phyloP scores from a whole-genome alignment of 2,329 filamentous ascomycete species.

The Arthrinium puccinioides region DNA sequence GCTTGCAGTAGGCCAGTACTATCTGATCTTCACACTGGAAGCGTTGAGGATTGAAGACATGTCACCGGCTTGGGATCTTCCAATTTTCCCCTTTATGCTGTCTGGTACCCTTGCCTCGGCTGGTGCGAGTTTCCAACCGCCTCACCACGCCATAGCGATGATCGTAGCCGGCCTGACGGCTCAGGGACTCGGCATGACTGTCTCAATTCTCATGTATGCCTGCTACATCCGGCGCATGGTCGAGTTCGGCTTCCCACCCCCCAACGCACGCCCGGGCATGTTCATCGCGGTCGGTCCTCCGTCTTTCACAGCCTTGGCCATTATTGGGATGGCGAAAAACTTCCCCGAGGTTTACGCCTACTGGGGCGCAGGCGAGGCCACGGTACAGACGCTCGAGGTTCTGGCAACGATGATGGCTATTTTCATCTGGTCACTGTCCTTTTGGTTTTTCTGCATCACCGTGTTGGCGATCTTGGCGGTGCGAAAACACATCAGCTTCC shows the following conservation, averaged over 20 bases:
- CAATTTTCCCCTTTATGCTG: constrained; percentile 27
- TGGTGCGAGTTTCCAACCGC: constrained; percentile 22
- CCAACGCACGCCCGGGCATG: constrained; percentile 30
- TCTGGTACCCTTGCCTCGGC: constrained; percentile 27
- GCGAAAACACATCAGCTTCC: constrained; percentile 24
- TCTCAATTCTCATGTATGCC: constrained; percentile 35
- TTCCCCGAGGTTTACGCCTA: constrained; percentile 15
- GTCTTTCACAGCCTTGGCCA: constrained; percentile 33
- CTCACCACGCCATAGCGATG: constrained; percentile 27
- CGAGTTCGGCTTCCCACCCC: constrained; percentile 31
- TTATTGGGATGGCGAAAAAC: constrained; percentile 36
- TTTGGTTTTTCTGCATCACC: constrained; percentile 40
- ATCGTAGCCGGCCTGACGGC: constrained; percentile 33
- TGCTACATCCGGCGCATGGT: constrained; percentile 34
- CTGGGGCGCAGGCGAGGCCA: constrained; percentile 18
- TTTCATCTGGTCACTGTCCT: constrained; percentile 39
- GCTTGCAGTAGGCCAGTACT: constrained; percentile 29
- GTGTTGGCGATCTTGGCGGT: constrained; percentile 19
- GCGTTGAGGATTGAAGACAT: constrained; percentile 28
- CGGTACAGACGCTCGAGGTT: constrained; percentile 25
- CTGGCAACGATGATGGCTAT: constrained; percentile 32
- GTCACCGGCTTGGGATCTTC: constrained; percentile 29
- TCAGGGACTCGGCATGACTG: constrained; percentile 36
- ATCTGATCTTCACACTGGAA: constrained; percentile 27
- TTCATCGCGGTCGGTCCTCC: constrained; percentile 43